Evolutionary conservation across 2,329 filamentous ascomycete genomes (phyloP).

Genomic region (Tolypocladium sp.): DNA sequence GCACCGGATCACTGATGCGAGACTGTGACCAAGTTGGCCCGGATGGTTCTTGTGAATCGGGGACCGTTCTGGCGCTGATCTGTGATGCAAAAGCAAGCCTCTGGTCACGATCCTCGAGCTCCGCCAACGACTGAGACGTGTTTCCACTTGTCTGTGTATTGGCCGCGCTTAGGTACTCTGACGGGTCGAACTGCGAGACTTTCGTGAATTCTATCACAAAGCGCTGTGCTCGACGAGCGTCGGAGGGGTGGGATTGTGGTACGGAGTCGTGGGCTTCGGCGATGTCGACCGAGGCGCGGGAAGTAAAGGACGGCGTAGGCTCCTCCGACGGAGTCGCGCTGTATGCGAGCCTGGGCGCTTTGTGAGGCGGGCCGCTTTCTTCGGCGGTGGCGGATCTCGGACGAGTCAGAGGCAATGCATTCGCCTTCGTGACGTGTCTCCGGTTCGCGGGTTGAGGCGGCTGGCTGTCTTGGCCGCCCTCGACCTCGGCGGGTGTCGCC

Average conservation of each 20-base stretch:
- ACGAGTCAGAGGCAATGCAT: not conserved
- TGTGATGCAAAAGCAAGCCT: conserved; percentile 18
- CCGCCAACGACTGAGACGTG: conserved; percentile 21
- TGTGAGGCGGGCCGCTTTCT: conserved; percentile 9
- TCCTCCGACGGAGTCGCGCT: conserved; percentile 18
- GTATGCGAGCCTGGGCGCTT: conserved; percentile 11
- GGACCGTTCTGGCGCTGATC: conserved; percentile 28
- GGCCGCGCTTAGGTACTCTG: conserved; percentile 24
- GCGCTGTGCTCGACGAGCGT: conserved; percentile 4
- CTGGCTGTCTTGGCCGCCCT: conserved; percentile 13
- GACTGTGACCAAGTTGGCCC: conserved; percentile 11
- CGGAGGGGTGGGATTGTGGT: conserved; percentile 3
- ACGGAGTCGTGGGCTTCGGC: conserved; percentile 9
- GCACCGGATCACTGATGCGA: not conserved
- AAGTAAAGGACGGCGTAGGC: conserved; percentile 18
- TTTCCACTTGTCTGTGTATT: conserved; percentile 18
- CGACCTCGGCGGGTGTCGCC: conserved; percentile 2
- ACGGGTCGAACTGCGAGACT: conserved; percentile 19
- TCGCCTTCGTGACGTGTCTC: conserved; percentile 10
- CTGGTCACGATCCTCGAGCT: conserved; percentile 25
- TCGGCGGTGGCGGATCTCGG: conserved; percentile 5
- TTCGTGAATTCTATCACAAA: conserved; percentile 21
- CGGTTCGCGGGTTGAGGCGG: conserved; percentile 18
- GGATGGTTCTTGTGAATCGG: conserved; percentile 33
- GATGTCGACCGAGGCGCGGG: conserved; percentile 14